Conservation (phyloP, 306 rosid species). For the Cyamopsis tetragonoloba region DNA sequence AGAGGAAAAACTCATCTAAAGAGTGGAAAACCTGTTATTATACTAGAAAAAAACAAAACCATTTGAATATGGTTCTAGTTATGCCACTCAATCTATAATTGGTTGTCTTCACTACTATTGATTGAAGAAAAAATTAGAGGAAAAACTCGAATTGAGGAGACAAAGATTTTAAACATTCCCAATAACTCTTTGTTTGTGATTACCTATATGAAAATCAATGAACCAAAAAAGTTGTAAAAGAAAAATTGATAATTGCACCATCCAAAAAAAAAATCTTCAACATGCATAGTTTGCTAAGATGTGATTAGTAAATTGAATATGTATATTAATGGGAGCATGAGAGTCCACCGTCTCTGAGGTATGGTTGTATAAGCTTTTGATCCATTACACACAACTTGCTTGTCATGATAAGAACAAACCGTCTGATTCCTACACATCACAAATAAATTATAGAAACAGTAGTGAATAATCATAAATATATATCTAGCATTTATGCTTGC, state of each 20-base stretch:
- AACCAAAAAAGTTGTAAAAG: background rate
- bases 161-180: conserved; percentile 1
- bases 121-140: background rate
- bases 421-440: conserved; percentile 51
- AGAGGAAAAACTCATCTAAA: too few species aligned
- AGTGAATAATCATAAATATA: background rate
- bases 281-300: conserved; percentile 23
- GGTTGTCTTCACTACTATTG: background rate
- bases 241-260: background rate
- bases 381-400: conserved; percentile 36
- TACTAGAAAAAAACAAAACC: too few species aligned
- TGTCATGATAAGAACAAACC: conserved; percentile 43
- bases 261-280: background rate
- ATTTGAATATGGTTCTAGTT: background rate
- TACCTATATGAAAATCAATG: background rate
- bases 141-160: background rate
- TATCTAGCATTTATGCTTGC: too few species aligned
- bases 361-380: conserved; percentile 26
- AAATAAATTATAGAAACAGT: background rate
- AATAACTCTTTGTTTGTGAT: background rate
- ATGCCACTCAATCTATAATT: background rate
- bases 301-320: conserved; percentile 18
- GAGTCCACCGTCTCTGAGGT: conserved; percentile 39
- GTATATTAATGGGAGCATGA: conserved; percentile 28
- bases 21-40: too few species aligned